A percentile compares a stretch with the other conserved stretches of the same genome.
Conservation (phyloP, 2,329 filamentous ascomycete genomes). For the Clonostachys solani region DNA sequence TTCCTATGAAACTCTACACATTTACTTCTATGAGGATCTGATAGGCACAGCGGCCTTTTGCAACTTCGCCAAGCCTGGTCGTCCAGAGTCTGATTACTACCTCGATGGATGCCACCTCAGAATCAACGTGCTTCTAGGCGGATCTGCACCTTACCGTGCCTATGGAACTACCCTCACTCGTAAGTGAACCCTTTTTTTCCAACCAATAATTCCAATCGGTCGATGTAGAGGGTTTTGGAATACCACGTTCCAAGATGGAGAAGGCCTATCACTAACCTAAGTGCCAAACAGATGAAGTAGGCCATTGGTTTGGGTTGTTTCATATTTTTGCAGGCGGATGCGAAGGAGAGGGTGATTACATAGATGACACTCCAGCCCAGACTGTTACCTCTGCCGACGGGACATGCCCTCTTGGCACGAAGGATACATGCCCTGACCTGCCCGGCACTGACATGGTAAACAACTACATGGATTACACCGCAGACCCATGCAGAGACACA, state of each 20-base stretch:
- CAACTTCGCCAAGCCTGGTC: slow-evolving; percentile 29
- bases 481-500: neutral
- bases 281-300: slow-evolving; percentile 27
- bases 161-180: neutral
- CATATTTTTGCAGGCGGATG: slow-evolving; percentile 35
- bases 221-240: too few relatives aligned
- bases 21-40: slow-evolving; percentile 25
- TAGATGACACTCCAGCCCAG: slow-evolving; percentile 31
- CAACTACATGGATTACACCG: slow-evolving; percentile 5
- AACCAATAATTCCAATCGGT: too few relatives aligned
- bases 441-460: slow-evolving; percentile 6
- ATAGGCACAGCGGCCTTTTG: slow-evolving; percentile 29
- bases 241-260: neutral
- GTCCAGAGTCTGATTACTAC: slow-evolving; percentile 5
- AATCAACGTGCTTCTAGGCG: slow-evolving; percentile 8
- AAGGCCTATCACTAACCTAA: slow-evolving; percentile 18
- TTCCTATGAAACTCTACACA: slow-evolving; percentile 30
- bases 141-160: slow-evolving; percentile 9
- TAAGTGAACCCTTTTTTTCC: too few relatives aligned
- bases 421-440: slow-evolving; percentile 17
- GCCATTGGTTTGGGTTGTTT: slow-evolving; percentile 38
- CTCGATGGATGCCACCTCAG: slow-evolving; percentile 12
- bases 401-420: slow-evolving; percentile 20
- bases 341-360: slow-evolving; percentile 22
- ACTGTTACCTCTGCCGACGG: slow-evolving; percentile 6